phyloP scores from a whole-genome alignment of 768 basidiomycete species.

The Pleurotus djamor region DNA sequence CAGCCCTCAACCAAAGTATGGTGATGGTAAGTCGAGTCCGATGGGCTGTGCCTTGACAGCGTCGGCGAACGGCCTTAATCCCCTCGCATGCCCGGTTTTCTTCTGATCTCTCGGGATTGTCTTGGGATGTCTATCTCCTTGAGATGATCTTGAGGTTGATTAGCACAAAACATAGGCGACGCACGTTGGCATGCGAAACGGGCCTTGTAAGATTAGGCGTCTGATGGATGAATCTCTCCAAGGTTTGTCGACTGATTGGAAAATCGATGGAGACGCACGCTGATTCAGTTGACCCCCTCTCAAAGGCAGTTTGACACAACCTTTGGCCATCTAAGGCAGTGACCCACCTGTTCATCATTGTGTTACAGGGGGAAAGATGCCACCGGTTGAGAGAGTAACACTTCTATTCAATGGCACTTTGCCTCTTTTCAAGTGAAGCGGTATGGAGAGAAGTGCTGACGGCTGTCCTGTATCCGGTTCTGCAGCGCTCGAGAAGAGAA shows the following conservation, averaged over 20 bases:
- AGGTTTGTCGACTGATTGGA: background rate
- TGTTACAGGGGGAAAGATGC: conserved; percentile 42
- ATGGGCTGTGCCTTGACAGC: no score
- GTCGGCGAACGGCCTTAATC: conserved; percentile 58
- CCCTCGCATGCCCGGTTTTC: conserved; percentile 70
- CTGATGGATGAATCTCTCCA: background rate
- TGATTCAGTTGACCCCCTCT: background rate
- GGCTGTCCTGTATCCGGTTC: no score
- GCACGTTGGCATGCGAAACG: conserved; percentile 60
- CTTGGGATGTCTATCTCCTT: conserved; percentile 59
- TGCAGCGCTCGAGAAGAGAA: no score
- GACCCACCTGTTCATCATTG: no score
- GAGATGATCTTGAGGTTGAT: conserved; percentile 50
- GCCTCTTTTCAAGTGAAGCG: conserved; percentile 39
- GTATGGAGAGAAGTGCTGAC: conserved; percentile 1
- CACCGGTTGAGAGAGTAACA: conserved; percentile 43
- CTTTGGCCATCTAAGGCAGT: no score
- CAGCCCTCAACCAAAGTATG: background rate
- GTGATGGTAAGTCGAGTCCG: no score
- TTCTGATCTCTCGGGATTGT: conserved; percentile 60
- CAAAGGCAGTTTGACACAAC: no score
- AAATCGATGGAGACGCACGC: background rate
- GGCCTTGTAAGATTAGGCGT: conserved; percentile 27
- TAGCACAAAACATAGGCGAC: conserved; percentile 66
- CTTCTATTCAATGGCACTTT: conserved; percentile 53